These are phyloP conservation scores for Lachancea sp. DNA, from an alignment of 805 yeast species.

Conservation along the genomic window DNA sequence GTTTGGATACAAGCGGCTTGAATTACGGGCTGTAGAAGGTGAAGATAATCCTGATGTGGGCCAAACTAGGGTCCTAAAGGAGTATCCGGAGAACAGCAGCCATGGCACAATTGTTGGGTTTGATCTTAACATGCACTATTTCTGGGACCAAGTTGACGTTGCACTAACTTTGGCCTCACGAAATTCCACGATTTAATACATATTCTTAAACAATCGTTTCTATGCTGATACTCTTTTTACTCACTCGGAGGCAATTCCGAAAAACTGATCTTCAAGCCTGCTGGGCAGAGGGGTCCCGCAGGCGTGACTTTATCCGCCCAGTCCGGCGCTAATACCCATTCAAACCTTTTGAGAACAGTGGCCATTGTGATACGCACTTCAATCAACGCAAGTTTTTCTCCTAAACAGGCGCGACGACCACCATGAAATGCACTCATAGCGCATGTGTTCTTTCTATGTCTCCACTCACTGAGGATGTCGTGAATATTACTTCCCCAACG, in stretches of 20 bases:
- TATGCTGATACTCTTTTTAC: not conserved
- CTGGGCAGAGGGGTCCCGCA: conserved; percentile 53
- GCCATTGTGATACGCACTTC: conserved; percentile 39
- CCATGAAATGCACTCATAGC: conserved; percentile 53
- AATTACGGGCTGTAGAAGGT: conserved; percentile 24
- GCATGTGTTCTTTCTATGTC: conserved; percentile 39
- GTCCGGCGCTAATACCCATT: conserved; percentile 34
- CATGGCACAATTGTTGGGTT: conserved; percentile 38
- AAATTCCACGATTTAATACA: conserved; percentile 2
- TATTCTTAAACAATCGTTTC: not conserved
- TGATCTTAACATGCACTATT: conserved; percentile 36
- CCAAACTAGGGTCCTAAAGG: conserved; percentile 41
- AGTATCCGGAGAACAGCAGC: conserved; percentile 22
- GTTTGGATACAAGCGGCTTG: conserved; percentile 21
- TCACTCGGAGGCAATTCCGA: not conserved
- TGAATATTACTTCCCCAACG: conserved; percentile 45
- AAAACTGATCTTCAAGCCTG: conserved; percentile 31
- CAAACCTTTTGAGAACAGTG: conserved; percentile 34
- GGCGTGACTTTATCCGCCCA: conserved; percentile 50
- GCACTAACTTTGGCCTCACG: conserved; percentile 37
- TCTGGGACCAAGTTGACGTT: conserved; percentile 42
- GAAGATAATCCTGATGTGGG: conserved; percentile 49
- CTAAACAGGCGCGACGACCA: conserved; percentile 52
- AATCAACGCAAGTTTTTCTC: conserved; percentile 49
- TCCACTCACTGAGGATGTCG: conserved; percentile 37